Percentiles rank a stretch among this genome's conserved stretches.
Evolutionary conservation across 495 filamentous ascomycete genomes (phyloP).

Genomic region (Neurospora sp.): DNA sequence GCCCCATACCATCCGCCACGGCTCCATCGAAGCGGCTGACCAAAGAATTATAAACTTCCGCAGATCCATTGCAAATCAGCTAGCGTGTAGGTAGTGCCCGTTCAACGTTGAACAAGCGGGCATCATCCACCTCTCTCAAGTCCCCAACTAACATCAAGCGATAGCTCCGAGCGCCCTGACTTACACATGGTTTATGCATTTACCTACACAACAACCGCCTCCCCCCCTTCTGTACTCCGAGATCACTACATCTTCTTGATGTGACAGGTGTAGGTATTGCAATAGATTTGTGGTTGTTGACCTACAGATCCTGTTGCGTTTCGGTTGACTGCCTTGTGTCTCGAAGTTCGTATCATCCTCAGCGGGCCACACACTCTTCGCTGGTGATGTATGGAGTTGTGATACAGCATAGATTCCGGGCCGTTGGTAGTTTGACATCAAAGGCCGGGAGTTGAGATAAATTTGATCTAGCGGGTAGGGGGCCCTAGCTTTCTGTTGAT

Average conservation of each 20-base stretch:
- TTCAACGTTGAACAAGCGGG: not conserved
- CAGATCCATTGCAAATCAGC: not conserved
- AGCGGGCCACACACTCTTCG: not conserved
- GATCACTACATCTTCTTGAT: not conserved
- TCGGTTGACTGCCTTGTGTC: not conserved
- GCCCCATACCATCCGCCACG: not conserved
- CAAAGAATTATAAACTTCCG: not conserved
- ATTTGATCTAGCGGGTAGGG: too few species aligned
- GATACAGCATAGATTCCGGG: not conserved
- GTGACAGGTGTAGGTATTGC: not conserved
- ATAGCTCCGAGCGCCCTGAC: not conserved
- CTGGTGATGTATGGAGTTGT: not conserved
- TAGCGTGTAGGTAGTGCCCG: not conserved
- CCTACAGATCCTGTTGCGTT: not conserved
- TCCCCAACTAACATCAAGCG: not conserved
- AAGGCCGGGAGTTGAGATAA: too few species aligned
- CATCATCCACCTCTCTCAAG: not conserved
- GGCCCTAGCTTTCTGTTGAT: not conserved
- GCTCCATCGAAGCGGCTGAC: not conserved
- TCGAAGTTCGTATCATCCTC: not conserved
- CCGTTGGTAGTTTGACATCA: not conserved
- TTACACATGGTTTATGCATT: not conserved
- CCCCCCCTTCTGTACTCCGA: not conserved
- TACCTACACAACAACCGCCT: too few species aligned
- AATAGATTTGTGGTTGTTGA: not conserved